Conservation (phyloP, 2,329 filamentous ascomycete species). For the Epichloe brachyelytri region DNA sequence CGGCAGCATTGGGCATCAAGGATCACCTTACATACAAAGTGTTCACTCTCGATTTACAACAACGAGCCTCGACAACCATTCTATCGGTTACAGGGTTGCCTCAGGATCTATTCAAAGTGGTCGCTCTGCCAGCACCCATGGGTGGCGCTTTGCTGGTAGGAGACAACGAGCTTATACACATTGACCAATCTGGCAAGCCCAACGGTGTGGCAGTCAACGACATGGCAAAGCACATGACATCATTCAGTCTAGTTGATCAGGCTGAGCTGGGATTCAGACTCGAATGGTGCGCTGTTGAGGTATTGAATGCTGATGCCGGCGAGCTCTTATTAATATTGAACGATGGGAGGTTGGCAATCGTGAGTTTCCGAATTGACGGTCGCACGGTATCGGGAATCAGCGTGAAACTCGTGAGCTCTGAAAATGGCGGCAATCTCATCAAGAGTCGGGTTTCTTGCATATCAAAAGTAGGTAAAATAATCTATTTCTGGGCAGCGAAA, state of each 20-base stretch:
- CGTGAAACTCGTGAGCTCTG: constrained; percentile 50
- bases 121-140: constrained; percentile 73
- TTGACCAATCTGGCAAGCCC: constrained; percentile 89
- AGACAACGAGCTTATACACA: constrained; percentile 81
- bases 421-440: constrained; percentile 51
- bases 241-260: constrained; percentile 78
- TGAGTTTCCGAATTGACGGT: constrained; percentile 80
- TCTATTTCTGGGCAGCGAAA: constrained; percentile 78
- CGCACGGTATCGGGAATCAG: constrained; percentile 78
- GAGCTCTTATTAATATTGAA: constrained; percentile 76
- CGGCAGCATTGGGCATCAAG: constrained; percentile 67
- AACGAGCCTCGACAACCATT: constrained; percentile 84
- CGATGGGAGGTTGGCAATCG: constrained; percentile 58
- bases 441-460: constrained; percentile 55
- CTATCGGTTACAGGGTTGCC: constrained; percentile 76
- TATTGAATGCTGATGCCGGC: constrained; percentile 61
- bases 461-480: constrained; percentile 53
- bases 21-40: constrained; percentile 86
- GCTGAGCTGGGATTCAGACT: constrained; percentile 66
- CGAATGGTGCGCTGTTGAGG: constrained; percentile 68
- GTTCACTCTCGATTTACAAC: constrained; percentile 87
- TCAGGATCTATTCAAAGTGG: constrained; percentile 71
- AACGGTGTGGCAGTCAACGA: constrained; percentile 89
- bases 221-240: constrained; percentile 70
- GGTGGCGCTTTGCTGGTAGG: constrained; percentile 82